These are phyloP conservation scores for Apiospora rasikravindrae DNA, from an alignment of 2,329 filamentous ascomycete species.

Conservation along the genomic window DNA sequence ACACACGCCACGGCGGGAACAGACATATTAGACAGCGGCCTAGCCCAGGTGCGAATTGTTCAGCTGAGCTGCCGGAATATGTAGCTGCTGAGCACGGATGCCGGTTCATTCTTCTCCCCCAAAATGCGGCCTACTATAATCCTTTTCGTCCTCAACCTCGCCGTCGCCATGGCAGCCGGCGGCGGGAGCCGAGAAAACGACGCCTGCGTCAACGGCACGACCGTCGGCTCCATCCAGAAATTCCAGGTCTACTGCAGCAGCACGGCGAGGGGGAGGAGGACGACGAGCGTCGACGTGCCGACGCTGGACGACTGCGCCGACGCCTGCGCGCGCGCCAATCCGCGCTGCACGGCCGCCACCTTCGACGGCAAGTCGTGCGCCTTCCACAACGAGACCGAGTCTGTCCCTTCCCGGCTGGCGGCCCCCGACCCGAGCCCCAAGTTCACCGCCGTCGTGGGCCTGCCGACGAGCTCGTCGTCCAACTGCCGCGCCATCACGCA, in stretches of 20 bases:
- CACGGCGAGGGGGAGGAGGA: neutral
- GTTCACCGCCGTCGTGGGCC: neutral
- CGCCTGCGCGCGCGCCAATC: neutral
- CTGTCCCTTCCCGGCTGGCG: neutral
- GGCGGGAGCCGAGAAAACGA: neutral
- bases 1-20: neutral
- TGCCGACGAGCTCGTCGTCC: neutral
- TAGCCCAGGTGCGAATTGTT: neutral
- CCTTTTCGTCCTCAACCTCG: neutral
- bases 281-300: neutral
- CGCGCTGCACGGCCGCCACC: constrained; percentile 6
- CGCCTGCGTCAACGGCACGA: neutral
- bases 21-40: neutral
- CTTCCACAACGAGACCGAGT: neutral
- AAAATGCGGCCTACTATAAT: neutral
- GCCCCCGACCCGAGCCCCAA: neutral
- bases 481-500: neutral
- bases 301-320: constrained; percentile 1
- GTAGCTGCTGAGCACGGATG: neutral
- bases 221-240: neutral
- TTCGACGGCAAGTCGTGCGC: constrained; percentile 5
- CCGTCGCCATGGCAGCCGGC: neutral
- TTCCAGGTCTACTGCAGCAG: constrained; percentile 1
- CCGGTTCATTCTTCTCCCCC: neutral
- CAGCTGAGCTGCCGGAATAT: neutral